Evolutionary conservation across 345 rosid genomes (phyloP), one percentile per base, ranked within the genome.

Genomic region (Eutrema japonicum): DNA sequence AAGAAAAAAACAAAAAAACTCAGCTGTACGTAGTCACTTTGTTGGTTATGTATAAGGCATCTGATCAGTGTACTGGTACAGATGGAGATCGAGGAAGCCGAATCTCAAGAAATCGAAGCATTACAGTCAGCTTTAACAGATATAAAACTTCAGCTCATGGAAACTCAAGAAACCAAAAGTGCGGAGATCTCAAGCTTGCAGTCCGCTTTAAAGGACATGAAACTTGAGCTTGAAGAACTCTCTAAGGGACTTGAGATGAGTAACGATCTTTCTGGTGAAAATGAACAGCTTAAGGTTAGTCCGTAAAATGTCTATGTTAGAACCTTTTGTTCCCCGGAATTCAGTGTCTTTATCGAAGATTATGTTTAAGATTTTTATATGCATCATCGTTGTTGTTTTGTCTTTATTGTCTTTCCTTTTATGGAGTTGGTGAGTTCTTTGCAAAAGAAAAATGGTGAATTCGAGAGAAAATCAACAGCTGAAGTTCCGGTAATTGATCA

Each of bases 261-360:
- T 81, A 81, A 87, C 61, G 88, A 85, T 72, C 88, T 90, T 50
- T 74, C 81, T 30, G 76, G 81, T 46, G 99, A 95, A 85, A 95
- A 87, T 83, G 91, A 92, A 80, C 83, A 87, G 76, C 90, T 95
- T 64, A 92, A 89, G 93, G 97, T 85, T 64, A 75, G 68, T 65
- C 48, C 61, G 29, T 75, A 65, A 53, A 51, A 35, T 33, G 72
- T 76, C 13, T 60, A 5, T 33, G 46, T 72, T 22, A 51, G 57
- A 48, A 22, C 42, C 45, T 70, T 70, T 29, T 8, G 53, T 50
- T 66, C 71, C 63, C 52, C 4, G 7, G 56, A 33, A 29, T 38
- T 46, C 22, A 11, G 49, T 42, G 64, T 66, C 30, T 10, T 18
- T 10, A 62, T 47, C 48, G 37, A 12, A 48, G 46, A 62, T 35